These are phyloP conservation scores for Cladorrhinum sp. DNA, from an alignment of 2,329 filamentous ascomycete genomes.

Conservation along the genomic window DNA sequence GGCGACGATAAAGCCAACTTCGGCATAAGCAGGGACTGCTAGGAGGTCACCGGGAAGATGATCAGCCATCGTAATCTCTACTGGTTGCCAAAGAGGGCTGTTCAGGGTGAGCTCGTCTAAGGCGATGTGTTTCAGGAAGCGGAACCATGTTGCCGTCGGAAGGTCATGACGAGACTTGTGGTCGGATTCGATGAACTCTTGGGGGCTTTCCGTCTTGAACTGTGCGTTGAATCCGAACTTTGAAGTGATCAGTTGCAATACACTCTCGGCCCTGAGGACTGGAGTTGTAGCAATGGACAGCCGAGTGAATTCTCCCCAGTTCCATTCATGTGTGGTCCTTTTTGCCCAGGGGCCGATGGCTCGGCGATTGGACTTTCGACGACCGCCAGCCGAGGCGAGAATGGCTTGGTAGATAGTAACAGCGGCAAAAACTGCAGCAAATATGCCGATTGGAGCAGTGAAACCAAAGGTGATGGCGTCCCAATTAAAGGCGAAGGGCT, in stretches of 20 bases:
- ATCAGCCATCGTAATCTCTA: neutral
- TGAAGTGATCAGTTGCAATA: neutral
- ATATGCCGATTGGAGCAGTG: conserved; percentile 4
- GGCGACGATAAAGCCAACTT: neutral
- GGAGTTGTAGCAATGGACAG: conserved; percentile 2
- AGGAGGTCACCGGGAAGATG: conserved; percentile 1
- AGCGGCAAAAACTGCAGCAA: conserved; percentile 4
- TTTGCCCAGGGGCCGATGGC: conserved; percentile 8
- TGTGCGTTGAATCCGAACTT: too few species aligned
- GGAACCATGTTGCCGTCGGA: conserved; percentile 1
- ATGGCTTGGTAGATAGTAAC: conserved; percentile 10
- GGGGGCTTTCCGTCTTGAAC: too few species aligned
- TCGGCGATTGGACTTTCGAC: conserved; percentile 7
- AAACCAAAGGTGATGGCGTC: conserved; percentile 8
- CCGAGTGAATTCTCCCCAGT: neutral
- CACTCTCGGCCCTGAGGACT: neutral
- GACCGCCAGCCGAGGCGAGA: conserved; percentile 3
- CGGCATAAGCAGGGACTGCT: neutral
- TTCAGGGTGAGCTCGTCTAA: neutral
- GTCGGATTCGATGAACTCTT: too few species aligned
- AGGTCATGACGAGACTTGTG: neutral
- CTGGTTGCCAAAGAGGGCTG: neutral
- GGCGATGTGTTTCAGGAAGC: neutral
- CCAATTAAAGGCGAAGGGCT: conserved; percentile 3
- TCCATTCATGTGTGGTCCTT: conserved; percentile 1